Conservation (phyloP, 2,329 filamentous ascomycete genomes). For the Epichloe elymi region DNA sequence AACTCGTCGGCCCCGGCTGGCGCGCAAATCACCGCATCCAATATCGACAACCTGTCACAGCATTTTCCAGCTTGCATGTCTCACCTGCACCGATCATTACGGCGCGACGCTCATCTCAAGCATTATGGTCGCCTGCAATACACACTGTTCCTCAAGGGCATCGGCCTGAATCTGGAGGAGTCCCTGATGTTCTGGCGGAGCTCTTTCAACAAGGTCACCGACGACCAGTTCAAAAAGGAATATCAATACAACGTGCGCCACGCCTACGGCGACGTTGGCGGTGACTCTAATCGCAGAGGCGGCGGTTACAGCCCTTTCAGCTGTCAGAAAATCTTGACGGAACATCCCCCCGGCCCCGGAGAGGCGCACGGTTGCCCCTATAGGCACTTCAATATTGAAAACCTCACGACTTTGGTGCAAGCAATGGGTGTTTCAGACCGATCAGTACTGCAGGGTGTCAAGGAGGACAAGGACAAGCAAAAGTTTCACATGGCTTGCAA, state of each 20-base stretch:
- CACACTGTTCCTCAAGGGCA: slow-evolving; percentile 90
- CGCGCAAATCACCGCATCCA: slow-evolving; percentile 61
- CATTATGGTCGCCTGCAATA: slow-evolving; percentile 91
- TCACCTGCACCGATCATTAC: slow-evolving; percentile 72
- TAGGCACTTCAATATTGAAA: slow-evolving; percentile 80
- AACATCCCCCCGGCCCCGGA: slow-evolving; percentile 73
- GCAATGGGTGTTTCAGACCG: slow-evolving; percentile 67
- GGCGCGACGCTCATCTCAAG: slow-evolving; percentile 82
- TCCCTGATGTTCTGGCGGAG: slow-evolving; percentile 84
- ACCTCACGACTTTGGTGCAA: slow-evolving; percentile 64
- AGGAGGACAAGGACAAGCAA: slow-evolving; percentile 77
- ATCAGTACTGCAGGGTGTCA: slow-evolving; percentile 64
- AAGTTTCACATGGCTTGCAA: slow-evolving; percentile 95
- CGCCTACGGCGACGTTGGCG: slow-evolving; percentile 86
- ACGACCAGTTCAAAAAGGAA: slow-evolving; percentile 94
- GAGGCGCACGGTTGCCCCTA: slow-evolving; percentile 96
- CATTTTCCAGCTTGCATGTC: slow-evolving; percentile 93
- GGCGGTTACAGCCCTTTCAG: slow-evolving; percentile 83
- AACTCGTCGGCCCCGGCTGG: slow-evolving; percentile 52
- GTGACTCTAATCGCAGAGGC: slow-evolving; percentile 75
- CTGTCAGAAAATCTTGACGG: slow-evolving; percentile 88
- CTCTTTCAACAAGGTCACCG: slow-evolving; percentile 72
- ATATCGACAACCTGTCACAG: slow-evolving; percentile 65
- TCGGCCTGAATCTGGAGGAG: slow-evolving; percentile 85
- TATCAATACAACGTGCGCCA: slow-evolving; percentile 97